Conservation (phyloP, 2,329 filamentous ascomycete genomes). For the Ceratocystis albifundus region DNA sequence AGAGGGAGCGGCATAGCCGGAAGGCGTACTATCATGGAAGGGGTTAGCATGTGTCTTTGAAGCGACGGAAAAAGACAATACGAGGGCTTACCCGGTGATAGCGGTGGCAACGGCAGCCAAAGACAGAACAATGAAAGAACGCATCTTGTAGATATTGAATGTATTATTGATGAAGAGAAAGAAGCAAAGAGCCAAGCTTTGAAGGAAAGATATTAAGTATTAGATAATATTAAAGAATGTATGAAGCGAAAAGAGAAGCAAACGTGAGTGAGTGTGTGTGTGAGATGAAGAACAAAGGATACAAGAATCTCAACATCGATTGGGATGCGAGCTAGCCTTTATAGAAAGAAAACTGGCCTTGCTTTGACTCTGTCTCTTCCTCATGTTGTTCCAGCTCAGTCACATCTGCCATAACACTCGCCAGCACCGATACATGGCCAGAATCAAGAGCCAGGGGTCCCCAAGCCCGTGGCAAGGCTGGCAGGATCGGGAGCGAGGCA, state of each 20-base stretch:
- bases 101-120: conserved; percentile 18
- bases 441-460: too few relatives aligned
- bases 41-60: background rate
- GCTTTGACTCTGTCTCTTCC: too few relatives aligned
- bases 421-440: too few relatives aligned
- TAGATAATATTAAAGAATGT: conserved; percentile 2
- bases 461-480: too few relatives aligned
- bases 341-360: background rate
- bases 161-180: background rate
- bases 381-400: too few relatives aligned
- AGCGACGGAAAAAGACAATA: background rate
- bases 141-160: conserved; percentile 13
- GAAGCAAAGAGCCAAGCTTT: background rate
- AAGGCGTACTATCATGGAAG: conserved; percentile 9
- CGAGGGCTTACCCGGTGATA: conserved; percentile 19
- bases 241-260: background rate
- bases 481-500: too few relatives aligned
- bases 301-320: background rate
- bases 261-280: background rate
- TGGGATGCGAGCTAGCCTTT: background rate
- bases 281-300: background rate
- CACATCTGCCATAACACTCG: too few relatives aligned
- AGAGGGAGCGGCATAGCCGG: background rate
- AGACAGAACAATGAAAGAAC: conserved; percentile 20
- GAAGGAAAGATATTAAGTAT: conserved; percentile 13